Conservation (phyloP, 306 rosid species). For the Gastrolobium bilobum region DNA sequence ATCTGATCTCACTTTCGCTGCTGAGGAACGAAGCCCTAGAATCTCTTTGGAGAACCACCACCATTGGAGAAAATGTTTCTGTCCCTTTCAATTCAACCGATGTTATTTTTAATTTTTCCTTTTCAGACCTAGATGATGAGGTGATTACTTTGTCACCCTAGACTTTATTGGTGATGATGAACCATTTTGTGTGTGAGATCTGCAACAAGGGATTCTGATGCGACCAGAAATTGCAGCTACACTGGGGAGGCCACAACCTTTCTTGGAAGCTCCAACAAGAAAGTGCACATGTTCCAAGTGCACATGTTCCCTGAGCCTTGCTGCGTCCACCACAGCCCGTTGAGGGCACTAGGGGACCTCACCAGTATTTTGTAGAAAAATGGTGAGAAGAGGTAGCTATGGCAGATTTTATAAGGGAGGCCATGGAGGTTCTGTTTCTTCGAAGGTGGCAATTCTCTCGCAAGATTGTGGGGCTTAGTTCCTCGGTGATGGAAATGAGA, state of each 20-base stretch:
- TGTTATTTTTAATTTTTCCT: neutral
- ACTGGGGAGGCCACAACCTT: conserved; percentile 92
- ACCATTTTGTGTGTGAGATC: conserved; percentile 94
- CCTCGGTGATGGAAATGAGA: too few relatives aligned
- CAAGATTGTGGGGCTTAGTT: too few relatives aligned
- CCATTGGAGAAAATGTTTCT: too few relatives aligned
- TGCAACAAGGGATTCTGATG: conserved; percentile 92
- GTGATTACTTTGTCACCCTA: conserved; percentile 87
- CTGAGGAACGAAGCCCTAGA: too few relatives aligned
- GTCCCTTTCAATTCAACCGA: too few relatives aligned
- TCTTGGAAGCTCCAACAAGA: conserved; percentile 92
- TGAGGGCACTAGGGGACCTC: conserved; percentile 85
- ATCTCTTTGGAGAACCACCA: too few relatives aligned
- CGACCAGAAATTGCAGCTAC: conserved; percentile 94
- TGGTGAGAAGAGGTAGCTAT: conserved; percentile 84
- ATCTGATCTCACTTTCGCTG: too few relatives aligned
- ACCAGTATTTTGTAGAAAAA: conserved; percentile 88
- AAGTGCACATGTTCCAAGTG: conserved; percentile 68
- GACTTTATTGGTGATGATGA: conserved; percentile 78
- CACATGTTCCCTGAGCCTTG: conserved; percentile 82
- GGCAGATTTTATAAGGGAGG: too few relatives aligned
- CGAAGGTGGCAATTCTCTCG: too few relatives aligned
- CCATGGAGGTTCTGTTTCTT: too few relatives aligned
- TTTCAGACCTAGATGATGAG: conserved; percentile 86
- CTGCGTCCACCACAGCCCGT: conserved; percentile 85